phyloP scores from a whole-genome alignment of 192 early-diverging fungal genomes.

The Coemansia sp. region DNA sequence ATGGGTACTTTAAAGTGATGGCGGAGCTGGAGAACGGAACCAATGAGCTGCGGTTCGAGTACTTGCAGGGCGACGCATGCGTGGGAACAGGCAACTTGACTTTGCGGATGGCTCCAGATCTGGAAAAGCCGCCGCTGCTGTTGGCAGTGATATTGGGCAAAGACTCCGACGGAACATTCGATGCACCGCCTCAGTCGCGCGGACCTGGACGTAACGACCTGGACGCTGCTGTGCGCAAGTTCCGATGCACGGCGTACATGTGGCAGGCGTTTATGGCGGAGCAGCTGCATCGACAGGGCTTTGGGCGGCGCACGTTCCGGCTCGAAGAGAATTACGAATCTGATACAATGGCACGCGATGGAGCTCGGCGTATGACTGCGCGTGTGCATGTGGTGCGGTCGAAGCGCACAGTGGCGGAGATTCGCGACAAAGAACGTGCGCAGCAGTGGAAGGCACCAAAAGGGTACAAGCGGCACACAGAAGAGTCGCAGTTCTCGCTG shows the following conservation, averaged over 20 bases:
- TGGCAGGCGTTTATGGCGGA: slow-evolving; percentile 75
- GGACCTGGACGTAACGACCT: slow-evolving; percentile 49
- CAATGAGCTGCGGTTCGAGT: slow-evolving; percentile 58
- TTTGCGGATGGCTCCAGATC: slow-evolving; percentile 52
- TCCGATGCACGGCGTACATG: slow-evolving; percentile 64
- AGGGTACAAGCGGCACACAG: slow-evolving; percentile 35
- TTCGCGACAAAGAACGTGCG: slow-evolving; percentile 59
- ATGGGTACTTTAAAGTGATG: slow-evolving; percentile 62
- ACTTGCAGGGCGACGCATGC: slow-evolving; percentile 27
- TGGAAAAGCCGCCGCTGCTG: slow-evolving; percentile 61
- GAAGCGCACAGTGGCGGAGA: slow-evolving; percentile 54
- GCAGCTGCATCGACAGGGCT: slow-evolving; percentile 66
- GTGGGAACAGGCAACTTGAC: slow-evolving; percentile 29
- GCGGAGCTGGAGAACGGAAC: slow-evolving; percentile 59
- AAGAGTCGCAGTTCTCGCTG: slow-evolving; percentile 54
- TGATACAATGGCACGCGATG: slow-evolving; percentile 58
- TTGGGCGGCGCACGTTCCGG: slow-evolving; percentile 68
- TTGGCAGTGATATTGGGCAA: slow-evolving; percentile 60
- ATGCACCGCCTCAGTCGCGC: slow-evolving; percentile 59
- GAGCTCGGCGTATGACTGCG: slow-evolving; percentile 53
- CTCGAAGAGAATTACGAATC: slow-evolving; percentile 59
- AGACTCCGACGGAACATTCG: slow-evolving; percentile 60
- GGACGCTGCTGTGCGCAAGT: slow-evolving; percentile 56
- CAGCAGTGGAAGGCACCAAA: slow-evolving; percentile 58
- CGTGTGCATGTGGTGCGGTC: slow-evolving; percentile 58